Base-by-base conservation (phyloP, 305 asterid species). In the Fraxinus velutina region DNA sequence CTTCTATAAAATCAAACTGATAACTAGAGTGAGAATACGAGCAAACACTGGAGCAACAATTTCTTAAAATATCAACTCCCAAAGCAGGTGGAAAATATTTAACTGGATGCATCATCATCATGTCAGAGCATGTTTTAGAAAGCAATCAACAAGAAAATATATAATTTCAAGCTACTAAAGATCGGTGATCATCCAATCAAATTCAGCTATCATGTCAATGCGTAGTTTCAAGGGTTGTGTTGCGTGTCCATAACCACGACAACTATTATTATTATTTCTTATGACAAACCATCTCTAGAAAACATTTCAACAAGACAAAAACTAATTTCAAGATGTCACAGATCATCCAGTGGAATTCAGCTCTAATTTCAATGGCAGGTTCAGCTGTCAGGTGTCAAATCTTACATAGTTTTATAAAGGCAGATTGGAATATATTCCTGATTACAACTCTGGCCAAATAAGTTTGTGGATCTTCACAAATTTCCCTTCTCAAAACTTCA, bases 251-350 rank as follows among this genome's bases (percentile, higher is more conserved):
- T 34, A 72, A 72, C 76, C 27, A 72, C 37, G 13, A 33, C 47
- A 13, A 34, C 50, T 8, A 17, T 72, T 72, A 17, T 72, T 72
- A 6, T 72, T 72, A 2, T 6, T 72, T 17, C 50, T 72, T 15
- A 2, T 33, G 74, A n/a, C 27, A 7, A 72, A 72, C 13, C 15
- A 33, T 72, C 50, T 72, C 47, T n/a, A 72, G 44, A 33, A 71
- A 72, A 34, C 50, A n/a, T 72, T 33, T 72, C 24, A 33, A 72
- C 50, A 72, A 72, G 50, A 72, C 76, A 72, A 71, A 30, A 47
- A 47, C 76, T 71, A 71, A 71, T 71, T 71, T 71, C 44, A n/a
- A 71, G 47, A 71, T 30, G 44, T 71, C 47, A 71, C 27, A 33
- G 76, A 71, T 71, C 47, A 71, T 29, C 44, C 47, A 7, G 44